These are phyloP conservation scores for Domatiomyces catenatus DNA, from an alignment of 2,329 filamentous ascomycete species.

Conservation along the genomic window DNA sequence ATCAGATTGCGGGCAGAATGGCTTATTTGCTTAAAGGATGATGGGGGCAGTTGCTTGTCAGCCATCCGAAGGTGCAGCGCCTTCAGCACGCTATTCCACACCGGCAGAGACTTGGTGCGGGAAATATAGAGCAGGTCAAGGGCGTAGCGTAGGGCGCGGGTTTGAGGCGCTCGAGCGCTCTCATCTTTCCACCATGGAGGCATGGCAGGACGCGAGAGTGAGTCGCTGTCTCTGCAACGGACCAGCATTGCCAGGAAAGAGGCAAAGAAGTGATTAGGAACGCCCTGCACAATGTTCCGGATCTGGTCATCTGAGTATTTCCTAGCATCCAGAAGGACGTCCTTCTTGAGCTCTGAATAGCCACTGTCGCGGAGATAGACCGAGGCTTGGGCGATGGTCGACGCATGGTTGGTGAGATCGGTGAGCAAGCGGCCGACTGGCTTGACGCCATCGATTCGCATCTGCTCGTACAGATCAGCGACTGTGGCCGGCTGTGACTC, in stretches of 20 bases:
- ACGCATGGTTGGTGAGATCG: slow-evolving; percentile 34
- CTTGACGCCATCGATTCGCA: slow-evolving; percentile 31
- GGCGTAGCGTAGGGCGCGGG: not conserved
- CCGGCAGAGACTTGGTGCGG: not conserved
- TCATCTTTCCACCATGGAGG: not conserved
- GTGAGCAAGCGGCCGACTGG: slow-evolving; percentile 31
- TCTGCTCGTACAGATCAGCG: slow-evolving; percentile 36
- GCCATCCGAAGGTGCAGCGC: not conserved
- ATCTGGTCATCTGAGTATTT: not conserved
- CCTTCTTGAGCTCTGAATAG: not conserved
- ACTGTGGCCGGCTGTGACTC: slow-evolving; percentile 37
- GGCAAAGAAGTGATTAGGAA: not conserved
- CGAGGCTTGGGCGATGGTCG: slow-evolving; percentile 18
- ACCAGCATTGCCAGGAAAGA: not conserved
- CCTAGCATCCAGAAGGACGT: not conserved
- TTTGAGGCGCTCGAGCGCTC: not conserved
- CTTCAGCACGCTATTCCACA: not conserved
- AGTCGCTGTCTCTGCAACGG: not conserved
- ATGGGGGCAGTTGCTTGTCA: not conserved
- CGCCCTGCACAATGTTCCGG: not conserved
- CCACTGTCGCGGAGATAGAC: not conserved
- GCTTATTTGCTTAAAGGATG: not conserved
- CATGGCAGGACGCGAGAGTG: not conserved
- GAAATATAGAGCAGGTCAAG: not conserved
- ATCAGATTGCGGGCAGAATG: not conserved